Percentiles rank a stretch among this genome's conserved stretches.
phyloP scores from a whole-genome alignment of 2,329 filamentous ascomycete species.

The Stachybotrys chartarum region DNA sequence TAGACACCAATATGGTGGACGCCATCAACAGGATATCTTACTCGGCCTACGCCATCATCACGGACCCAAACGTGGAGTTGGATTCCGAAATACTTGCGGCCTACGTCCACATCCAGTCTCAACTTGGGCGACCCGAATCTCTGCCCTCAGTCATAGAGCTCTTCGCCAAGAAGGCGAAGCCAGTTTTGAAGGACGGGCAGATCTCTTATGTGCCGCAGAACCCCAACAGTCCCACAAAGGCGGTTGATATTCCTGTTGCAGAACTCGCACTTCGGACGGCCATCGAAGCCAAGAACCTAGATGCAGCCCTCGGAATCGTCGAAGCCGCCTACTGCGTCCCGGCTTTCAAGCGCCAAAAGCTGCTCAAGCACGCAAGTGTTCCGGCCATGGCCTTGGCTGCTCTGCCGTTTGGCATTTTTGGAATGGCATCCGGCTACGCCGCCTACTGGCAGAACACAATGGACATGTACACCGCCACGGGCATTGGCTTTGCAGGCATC shows the following conservation, averaged over 20 bases:
- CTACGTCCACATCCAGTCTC: conserved; percentile 72
- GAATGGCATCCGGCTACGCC: conserved; percentile 49
- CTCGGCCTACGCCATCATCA: conserved; percentile 62
- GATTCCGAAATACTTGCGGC: conserved; percentile 61
- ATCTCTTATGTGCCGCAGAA: conserved; percentile 56
- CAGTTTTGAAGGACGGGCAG: conserved; percentile 50
- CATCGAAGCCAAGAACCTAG: conserved; percentile 70
- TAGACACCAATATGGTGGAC: conserved; percentile 30
- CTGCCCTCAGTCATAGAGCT: conserved; percentile 75
- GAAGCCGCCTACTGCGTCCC: conserved; percentile 60
- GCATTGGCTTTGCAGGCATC: conserved; percentile 72
- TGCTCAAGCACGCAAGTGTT: conserved; percentile 55
- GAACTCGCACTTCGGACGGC: conserved; percentile 71
- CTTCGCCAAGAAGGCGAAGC: conserved; percentile 76
- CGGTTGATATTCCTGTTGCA: conserved; percentile 64
- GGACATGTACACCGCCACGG: conserved; percentile 66
- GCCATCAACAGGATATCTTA: conserved; percentile 47
- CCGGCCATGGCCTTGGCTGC: conserved; percentile 51
- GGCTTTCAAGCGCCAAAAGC: conserved; percentile 61
- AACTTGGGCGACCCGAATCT: conserved; percentile 65
- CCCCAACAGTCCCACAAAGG: conserved; percentile 61
- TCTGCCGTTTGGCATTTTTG: conserved; percentile 63
- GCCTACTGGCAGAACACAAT: conserved; percentile 56
- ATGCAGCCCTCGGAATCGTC: conserved; percentile 69
- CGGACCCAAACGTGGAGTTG: conserved; percentile 72